Base-by-base conservation (phyloP, 2,329 filamentous ascomycete species). In the Alternaria hordeiaustralica region DNA sequence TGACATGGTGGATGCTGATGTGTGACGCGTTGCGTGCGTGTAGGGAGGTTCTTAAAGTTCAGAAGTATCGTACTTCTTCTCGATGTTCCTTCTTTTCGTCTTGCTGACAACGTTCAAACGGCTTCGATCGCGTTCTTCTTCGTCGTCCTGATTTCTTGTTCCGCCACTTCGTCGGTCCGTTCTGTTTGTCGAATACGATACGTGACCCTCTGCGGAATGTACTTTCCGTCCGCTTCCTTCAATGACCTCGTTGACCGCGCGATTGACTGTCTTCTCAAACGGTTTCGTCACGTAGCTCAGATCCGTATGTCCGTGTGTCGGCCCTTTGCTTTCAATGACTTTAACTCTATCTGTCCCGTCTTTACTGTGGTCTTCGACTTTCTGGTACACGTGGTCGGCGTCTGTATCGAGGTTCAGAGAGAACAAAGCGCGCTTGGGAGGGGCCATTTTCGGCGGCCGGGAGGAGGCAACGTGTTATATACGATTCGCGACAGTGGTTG, bases 341-440 rank as follows among this genome's bases (percentile, higher is more conserved):
- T 77, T 80, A 33, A 76, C 71, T 56, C 75, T 72, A 57, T 78
- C 77, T 20, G 62, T 63, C 55, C 71, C 71, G 45, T 69, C 66
- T 47, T 73, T 78, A 41, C 71, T 78, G 44, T 80, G 76, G 63
- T 81, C 69, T 45, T 76, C 69, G 58, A 81, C 71, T 61, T 78
- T 77, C 46, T 80, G 75, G 68, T 77, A 76, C 18, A 81, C 71
- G 65, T 80, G 76, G 30, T 81, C 75, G 23, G 78, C 71, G 69
- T 82, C 74, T 20, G 79, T 80, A 60, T 80, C 75, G 63, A 82
- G 70, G 56, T 79, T 80, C 12, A 81, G 77, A 0, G 76, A 77
- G 66, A 82, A 76, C 58, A 81, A 58, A 5, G 75, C 72, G 62
- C 77, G 75, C 55, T 78, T 78, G 10, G 73, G 71, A 28, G 71